Percentiles rank a stretch among this genome's conserved stretches.
Conservation (phyloP, 1,284 basidiomycete genomes). For the Puccinia triticina region DNA sequence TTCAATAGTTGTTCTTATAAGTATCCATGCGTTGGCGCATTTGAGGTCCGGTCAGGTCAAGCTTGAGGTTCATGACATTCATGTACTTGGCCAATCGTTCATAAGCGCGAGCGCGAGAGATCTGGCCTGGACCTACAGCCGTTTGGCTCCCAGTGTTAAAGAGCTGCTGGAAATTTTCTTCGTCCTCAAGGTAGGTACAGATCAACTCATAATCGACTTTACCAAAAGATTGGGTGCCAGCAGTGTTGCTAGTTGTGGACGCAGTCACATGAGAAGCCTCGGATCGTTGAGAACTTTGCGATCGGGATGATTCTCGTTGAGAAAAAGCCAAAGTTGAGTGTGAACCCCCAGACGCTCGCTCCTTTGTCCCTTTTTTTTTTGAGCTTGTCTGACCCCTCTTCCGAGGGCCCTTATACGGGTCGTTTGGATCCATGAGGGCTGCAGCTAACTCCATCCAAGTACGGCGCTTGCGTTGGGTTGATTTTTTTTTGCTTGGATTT, state of each 20-base stretch:
- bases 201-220: background rate
- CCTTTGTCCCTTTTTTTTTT: no score
- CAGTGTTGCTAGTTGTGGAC: background rate
- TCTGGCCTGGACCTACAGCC: background rate
- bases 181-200: background rate
- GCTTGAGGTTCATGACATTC: background rate
- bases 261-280: no score
- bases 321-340: no score
- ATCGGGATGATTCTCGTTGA: no score
- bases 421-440: no score
- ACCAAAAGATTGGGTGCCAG: background rate
- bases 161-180: background rate
- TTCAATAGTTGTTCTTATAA: background rate
- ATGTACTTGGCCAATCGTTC: conserved; percentile 5
- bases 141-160: conserved; percentile 19
- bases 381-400: no score
- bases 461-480: no score
- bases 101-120: background rate
- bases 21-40: background rate
- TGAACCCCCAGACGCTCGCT: no score
- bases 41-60: background rate
- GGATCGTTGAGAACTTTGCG: no score
- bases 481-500: no score
- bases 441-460: no score
- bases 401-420: no score